A percentile compares a stretch with the other conserved stretches of the same genome.
Evolutionary conservation across 768 basidiomycete genomes (phyloP).

Genomic region (Auricularia sp.): DNA sequence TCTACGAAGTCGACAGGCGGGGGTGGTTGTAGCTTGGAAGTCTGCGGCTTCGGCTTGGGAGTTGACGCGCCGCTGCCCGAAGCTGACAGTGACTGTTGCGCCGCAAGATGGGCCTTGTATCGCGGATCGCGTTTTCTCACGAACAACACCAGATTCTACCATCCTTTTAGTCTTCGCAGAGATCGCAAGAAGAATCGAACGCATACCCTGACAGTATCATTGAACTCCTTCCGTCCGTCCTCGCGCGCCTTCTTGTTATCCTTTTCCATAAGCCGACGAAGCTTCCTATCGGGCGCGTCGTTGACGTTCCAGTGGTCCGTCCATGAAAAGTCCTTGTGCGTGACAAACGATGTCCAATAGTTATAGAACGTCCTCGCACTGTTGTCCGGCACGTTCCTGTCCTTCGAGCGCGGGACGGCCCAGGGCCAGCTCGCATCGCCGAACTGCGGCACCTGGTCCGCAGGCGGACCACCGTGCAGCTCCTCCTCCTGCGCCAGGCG

Average conservation of each 20-base stretch:
- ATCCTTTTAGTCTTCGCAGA: background rate
- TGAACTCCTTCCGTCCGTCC: conserved; percentile 82
- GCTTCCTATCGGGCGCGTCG: conserved; percentile 79
- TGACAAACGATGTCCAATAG: conserved; percentile 78
- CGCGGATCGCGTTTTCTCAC: conserved; percentile 84
- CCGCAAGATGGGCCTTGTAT: conserved; percentile 54
- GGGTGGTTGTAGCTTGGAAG: conserved; percentile 22
- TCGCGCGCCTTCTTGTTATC: conserved; percentile 92
- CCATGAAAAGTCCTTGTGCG: conserved; percentile 85
- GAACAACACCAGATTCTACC: conserved; percentile 63
- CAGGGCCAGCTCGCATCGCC: conserved; percentile 73
- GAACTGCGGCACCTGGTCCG: conserved; percentile 63
- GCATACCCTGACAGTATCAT: conserved; percentile 77
- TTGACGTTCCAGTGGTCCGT: conserved; percentile 70
- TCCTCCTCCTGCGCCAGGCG: conserved; percentile 76
- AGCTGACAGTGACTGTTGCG: conserved; percentile 25
- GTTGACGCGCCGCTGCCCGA: conserved; percentile 33
- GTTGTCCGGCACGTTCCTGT: conserved; percentile 24
- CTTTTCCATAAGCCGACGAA: conserved; percentile 85
- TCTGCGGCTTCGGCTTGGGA: conserved; percentile 38
- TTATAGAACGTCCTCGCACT: conserved; percentile 71
- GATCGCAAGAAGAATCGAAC: background rate
- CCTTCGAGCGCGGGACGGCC: conserved; percentile 37
- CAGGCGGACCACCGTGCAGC: conserved; percentile 32
- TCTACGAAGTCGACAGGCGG: conserved; percentile 49